Evolutionary conservation across 805 yeast genomes (phyloP).

Genomic region (Grigorovia yakushimaensis): DNA sequence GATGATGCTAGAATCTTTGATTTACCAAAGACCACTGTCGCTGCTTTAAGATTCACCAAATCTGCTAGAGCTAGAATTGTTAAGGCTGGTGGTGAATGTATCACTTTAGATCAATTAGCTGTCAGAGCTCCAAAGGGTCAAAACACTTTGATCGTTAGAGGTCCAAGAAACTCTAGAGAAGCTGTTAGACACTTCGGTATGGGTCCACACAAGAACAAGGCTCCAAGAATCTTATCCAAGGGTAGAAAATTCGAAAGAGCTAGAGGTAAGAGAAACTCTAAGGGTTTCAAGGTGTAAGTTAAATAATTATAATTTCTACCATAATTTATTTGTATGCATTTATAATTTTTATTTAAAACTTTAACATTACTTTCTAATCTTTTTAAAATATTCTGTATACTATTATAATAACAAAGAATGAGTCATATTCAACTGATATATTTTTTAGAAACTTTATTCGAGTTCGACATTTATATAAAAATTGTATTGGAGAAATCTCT

Average conservation of each 20-base stretch:
- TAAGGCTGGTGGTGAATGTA: constrained; percentile 99
- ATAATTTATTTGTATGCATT: neutral
- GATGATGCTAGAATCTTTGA: constrained; percentile 91
- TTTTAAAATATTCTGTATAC: neutral
- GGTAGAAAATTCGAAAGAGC: constrained; percentile 99
- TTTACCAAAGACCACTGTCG: constrained; percentile 95
- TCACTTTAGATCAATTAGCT: constrained; percentile 98
- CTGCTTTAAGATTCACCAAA: constrained; percentile 99
- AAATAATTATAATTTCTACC: constrained; percentile 4
- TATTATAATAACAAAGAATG: neutral
- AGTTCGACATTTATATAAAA: neutral
- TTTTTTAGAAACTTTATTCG: neutral
- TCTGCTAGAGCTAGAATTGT: constrained; percentile 95
- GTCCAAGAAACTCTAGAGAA: constrained; percentile 98
- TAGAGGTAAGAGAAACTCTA: constrained; percentile 98
- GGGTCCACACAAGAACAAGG: constrained; percentile 99
- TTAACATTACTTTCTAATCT: constrained; percentile 1
- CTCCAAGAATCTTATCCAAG: constrained; percentile 93
- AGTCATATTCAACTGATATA: neutral
- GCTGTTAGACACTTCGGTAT: constrained; percentile 99
- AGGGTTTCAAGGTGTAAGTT: constrained; percentile 99
- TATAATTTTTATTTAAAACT: neutral
- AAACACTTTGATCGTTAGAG: constrained; percentile 96
- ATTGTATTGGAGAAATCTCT: no score
- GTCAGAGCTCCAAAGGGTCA: constrained; percentile 98